Evolutionary conservation across 768 basidiomycete genomes (phyloP).

Genomic region (Gautieria morchelliformis): DNA sequence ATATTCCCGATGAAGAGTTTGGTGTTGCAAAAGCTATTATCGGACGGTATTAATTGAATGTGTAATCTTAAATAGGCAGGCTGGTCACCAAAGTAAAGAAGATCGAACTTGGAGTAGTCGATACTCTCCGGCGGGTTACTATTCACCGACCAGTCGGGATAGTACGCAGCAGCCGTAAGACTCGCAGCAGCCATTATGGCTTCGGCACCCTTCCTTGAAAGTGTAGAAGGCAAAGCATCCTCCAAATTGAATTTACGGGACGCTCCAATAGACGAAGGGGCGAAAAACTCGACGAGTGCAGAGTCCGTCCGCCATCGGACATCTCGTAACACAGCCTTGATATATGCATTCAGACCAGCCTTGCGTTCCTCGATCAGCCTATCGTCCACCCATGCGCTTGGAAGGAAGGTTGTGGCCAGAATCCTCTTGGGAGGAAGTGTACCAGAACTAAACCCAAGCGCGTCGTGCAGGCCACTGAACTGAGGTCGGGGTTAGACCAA

Average conservation of each 20-base stretch:
- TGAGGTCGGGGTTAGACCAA: slow-evolving; percentile 9
- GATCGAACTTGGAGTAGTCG: slow-evolving; percentile 57
- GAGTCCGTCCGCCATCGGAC: slow-evolving; percentile 26
- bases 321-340: slow-evolving; percentile 29
- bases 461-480: slow-evolving; percentile 33
- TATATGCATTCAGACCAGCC: slow-evolving; percentile 33
- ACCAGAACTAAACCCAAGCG: slow-evolving; percentile 28
- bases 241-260: slow-evolving; percentile 29
- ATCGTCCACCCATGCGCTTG: slow-evolving; percentile 46
- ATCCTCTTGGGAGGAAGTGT: slow-evolving; percentile 43
- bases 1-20: slow-evolving; percentile 42
- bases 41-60: no score
- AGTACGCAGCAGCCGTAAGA: slow-evolving; percentile 19
- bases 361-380: slow-evolving; percentile 43
- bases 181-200: slow-evolving; percentile 11
- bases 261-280: slow-evolving; percentile 14
- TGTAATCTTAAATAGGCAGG: neutral
- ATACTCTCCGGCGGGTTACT: slow-evolving; percentile 45
- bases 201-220: slow-evolving; percentile 29
- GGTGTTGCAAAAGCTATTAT: slow-evolving; percentile 60
- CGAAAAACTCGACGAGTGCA: slow-evolving; percentile 31
- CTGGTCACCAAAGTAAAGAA: slow-evolving; percentile 50
- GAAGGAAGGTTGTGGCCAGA: slow-evolving; percentile 37
- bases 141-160: slow-evolving; percentile 37
- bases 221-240: slow-evolving; percentile 38